Evolutionary conservation across 805 yeast species (phyloP), one percentile per base, ranked within the genome.

Genomic region (Yamadazyma paraphyllophila): DNA sequence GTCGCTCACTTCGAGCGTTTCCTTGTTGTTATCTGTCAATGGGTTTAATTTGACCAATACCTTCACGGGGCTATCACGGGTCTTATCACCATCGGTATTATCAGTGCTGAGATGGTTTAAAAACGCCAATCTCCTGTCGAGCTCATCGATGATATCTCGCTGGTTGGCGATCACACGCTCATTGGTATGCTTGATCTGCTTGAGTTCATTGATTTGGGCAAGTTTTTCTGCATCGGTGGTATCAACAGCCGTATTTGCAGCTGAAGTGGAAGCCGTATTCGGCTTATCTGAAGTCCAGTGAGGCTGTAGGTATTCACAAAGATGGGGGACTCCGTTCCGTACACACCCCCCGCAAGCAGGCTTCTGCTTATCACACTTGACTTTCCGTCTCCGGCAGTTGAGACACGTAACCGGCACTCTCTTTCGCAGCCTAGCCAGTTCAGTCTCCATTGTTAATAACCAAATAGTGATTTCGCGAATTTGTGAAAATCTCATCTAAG

Each of bases 291-390:
- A 25, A 30, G 62, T 52, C 77, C 77, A 71, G 16, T 52, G 58
- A 0, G 77, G 77, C 39, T 69, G 75, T 20, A 65, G 39, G 46
- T 70, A 71, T 36, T 64, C 65, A 46, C 77, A 71, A 17, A 66
- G 48, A 51, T 70, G 73, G 15, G 63, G 60, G 24, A 69, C 76
- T 11, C 69, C 69, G 48, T 71, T 67, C 44, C 60, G 60, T 10
- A 65, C 58, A 54, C 77, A 71, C 6, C 74, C 74, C 2, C 69
- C 61, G 51, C 77, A 71, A 5, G 67, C 57, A 2, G 77, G 77
- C 40, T 60, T 58, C 15, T 48, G 63, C 43, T 68, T 69, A 49
- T 71, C 77, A 55, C 77, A 71, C 47, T 67, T 69, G 52, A 71
- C 77, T 53, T 71, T 71, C 11, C 77, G 49, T 37, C 62, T 61